Base-by-base conservation (phyloP, 2,329 filamentous ascomycete genomes). In the Mollisia scopiformis region DNA sequence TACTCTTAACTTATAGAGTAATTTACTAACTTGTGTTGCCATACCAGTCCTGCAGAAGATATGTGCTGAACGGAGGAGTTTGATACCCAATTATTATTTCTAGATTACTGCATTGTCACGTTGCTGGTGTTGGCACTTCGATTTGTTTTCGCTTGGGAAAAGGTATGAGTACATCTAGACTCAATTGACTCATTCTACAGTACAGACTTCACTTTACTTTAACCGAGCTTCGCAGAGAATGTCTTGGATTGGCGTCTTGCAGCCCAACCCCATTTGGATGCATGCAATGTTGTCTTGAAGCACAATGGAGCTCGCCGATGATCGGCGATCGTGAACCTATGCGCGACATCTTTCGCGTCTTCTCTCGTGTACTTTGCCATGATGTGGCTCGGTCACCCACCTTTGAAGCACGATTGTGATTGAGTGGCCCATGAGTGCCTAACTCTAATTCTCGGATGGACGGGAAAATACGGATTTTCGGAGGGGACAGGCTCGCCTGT, bases 21-120 rank as follows among this genome's bases (percentile, higher is more conserved):
- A 46, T 52, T 51, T 56, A 23, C 50, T 54, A 21, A 33, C 23
- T 21, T 39, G 37, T 47, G 35, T 25, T 39, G 13, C 50, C 28
- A 35, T 35, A 13, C 52, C 59, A 73, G 71, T 69, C 71, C 16
- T 69, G 67, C 55, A 63, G 70, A 55, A 68, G 66, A 66, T 73
- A 71, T 64, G 69, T 73, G 19, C 65, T 72, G 10, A 67, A 66
- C 55, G 57, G 54, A 47, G 61, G 62, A 47, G 52, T 35, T 58
- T 68, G 59, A 67, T 61, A 61, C 50, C 62, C 49, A 35, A 23
- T 31, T 39, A 5, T 21, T 39, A 6, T 51, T 53, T 30, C 55
- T 21, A 39, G 41, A 50, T 39, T 23, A 28, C 52, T 62, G 43
- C 31, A 55, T 43, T 47, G 27, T 58, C 41, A 58, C 56, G 56